Conservation (phyloP, 2,329 filamentous ascomycete species). For the Beauveria medogensis region DNA sequence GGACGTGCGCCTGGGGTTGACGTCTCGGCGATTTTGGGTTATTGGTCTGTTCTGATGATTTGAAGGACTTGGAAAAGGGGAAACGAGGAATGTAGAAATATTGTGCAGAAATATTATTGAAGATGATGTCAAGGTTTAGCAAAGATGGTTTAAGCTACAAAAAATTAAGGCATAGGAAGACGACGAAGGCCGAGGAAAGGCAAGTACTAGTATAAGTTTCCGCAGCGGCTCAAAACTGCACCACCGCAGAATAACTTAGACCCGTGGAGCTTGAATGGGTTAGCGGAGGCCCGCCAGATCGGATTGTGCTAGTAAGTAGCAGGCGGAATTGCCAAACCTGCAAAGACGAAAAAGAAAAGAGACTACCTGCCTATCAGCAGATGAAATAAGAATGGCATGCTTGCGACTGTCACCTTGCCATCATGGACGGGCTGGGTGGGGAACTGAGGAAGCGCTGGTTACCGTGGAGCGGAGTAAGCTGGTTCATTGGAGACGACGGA, state of each 20-base stretch:
- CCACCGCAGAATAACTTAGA: background rate
- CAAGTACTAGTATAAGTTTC: constrained; percentile 8
- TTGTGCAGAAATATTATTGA: too few species aligned
- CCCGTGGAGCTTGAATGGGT: background rate
- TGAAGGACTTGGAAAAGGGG: background rate
- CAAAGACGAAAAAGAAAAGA: background rate
- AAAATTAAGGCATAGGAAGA: background rate
- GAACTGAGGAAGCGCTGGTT: constrained; percentile 7
- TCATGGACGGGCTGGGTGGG: constrained; percentile 5
- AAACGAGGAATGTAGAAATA: background rate
- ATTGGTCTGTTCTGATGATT: background rate
- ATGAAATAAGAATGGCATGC: background rate
- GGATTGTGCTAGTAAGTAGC: background rate
- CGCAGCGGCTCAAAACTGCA: constrained; percentile 9
- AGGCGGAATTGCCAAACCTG: background rate
- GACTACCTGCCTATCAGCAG: background rate
- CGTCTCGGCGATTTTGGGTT: too few species aligned
- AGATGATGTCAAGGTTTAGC: background rate
- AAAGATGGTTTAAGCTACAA: background rate
- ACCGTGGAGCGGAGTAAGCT: background rate
- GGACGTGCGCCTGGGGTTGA: too few species aligned
- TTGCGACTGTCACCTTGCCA: constrained; percentile 11
- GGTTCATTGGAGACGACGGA: background rate
- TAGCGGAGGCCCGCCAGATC: constrained; percentile 6
- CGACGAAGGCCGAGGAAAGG: background rate